Conservation (phyloP, 2,329 filamentous ascomycete species). For the Fusarium sp. region DNA sequence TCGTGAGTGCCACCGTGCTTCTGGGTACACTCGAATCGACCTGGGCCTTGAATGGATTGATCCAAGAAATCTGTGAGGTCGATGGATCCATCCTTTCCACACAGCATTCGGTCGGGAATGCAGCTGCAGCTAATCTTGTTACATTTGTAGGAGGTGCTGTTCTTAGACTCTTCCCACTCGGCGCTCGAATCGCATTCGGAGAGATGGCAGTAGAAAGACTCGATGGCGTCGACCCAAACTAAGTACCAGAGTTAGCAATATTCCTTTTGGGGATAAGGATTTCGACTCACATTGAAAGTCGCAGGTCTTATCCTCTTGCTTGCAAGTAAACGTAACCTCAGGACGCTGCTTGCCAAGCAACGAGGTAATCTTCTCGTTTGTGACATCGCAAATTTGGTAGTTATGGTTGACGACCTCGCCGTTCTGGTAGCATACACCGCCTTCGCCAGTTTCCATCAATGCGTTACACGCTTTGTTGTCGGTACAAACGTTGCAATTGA, state of each 20-base stretch:
- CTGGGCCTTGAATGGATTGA: conserved; percentile 87
- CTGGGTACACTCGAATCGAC: conserved; percentile 82
- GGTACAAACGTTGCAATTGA: conserved; percentile 98
- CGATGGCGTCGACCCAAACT: conserved; percentile 95
- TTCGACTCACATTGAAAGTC: conserved; percentile 90
- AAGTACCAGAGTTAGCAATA: conserved; percentile 27
- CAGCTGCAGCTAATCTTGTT: conserved; percentile 89
- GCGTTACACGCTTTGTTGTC: conserved; percentile 87
- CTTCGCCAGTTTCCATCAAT: conserved; percentile 85
- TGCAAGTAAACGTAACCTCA: conserved; percentile 95
- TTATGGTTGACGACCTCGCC: conserved; percentile 94
- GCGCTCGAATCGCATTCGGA: conserved; percentile 83
- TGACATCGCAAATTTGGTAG: conserved; percentile 98
- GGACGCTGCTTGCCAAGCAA: conserved; percentile 88
- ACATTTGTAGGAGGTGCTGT: conserved; percentile 89
- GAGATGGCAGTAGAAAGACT: conserved; percentile 97
- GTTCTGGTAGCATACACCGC: conserved; percentile 91
- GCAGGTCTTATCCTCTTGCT: conserved; percentile 80
- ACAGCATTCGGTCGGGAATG: conserved; percentile 92
- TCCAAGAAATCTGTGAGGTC: conserved; percentile 92
- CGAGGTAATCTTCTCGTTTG: conserved; percentile 92
- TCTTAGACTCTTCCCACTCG: conserved; percentile 77
- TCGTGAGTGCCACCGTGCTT: conserved; percentile 73
- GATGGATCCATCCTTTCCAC: conserved; percentile 90
- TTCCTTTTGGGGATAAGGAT: neutral